A percentile compares a stretch with the other conserved stretches of the same genome.
phyloP scores from a whole-genome alignment of 306 rosid genomes.

The Cucumis sativus region DNA sequence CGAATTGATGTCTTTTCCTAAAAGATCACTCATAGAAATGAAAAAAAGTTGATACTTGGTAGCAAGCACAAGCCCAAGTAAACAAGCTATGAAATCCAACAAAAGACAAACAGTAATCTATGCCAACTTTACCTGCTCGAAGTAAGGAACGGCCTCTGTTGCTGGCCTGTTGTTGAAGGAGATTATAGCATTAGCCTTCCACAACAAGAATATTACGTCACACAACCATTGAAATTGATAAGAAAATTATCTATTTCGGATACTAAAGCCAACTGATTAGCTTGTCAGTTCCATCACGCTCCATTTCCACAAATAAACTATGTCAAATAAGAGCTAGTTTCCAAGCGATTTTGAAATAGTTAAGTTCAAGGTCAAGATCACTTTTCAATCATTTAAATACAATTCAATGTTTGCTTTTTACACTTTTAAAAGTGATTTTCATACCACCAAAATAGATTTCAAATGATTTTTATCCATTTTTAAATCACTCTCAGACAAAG shows the following conservation, averaged over 20 bases:
- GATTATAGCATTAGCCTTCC: conserved; percentile 81
- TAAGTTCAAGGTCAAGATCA: not conserved
- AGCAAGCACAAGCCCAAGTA: not conserved
- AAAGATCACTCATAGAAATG: not conserved
- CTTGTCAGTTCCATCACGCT: not conserved
- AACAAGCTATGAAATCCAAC: not conserved
- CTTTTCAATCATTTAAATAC: not conserved
- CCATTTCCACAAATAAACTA: not conserved
- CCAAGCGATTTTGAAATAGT: not conserved
- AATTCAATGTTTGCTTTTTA: too few relatives aligned
- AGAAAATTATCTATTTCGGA: not conserved
- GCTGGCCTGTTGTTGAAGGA: conserved; percentile 93
- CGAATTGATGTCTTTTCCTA: not conserved
- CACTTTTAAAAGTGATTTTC: too few relatives aligned
- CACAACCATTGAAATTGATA: conserved; percentile 5
- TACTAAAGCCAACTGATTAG: not conserved
- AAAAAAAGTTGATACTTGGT: not conserved
- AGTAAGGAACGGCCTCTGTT: conserved; percentile 93
- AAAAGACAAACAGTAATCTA: not conserved
- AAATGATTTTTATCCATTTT: too few relatives aligned
- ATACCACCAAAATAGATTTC: too few relatives aligned
- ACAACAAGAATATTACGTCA: conserved; percentile 28
- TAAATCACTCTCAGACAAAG: not conserved
- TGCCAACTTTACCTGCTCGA: conserved; percentile 66
- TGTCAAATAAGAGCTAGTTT: too few relatives aligned